Base-by-base conservation (phyloP, 116 monocot genomes). In the Posidonia oceanica region DNA sequence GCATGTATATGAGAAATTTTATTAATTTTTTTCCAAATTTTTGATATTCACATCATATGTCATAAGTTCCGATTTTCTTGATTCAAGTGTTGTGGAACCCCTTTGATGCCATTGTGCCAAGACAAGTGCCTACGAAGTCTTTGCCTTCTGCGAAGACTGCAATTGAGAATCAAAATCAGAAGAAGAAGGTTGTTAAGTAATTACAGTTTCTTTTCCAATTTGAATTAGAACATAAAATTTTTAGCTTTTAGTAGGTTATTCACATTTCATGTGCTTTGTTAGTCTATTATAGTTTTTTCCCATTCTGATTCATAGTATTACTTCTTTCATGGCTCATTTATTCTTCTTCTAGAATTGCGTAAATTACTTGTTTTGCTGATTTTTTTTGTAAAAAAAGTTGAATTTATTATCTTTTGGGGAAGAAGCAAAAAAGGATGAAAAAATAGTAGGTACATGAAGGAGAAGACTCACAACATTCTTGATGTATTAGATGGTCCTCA, bases 371-470 rank as follows among this genome's bases (percentile, higher is more conserved):
- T 20, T 1, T 5, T 44, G n/a, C n/a, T 18, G 20, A 6, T 23
- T 0, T 61, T 71, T 73, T 58, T 15, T 4, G 39, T 86, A 21
- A 69, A 95, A 91, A 79, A 86, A 95, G 74, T 71, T 95, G 51
- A 97, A 85, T 75, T 77, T 97, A 21, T 72, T 97, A 73, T 97
- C 97, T 29, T 97, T 97, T 76, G 97, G 92, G 58, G 97, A 97
- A 77, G 97, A 97, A 80, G 92, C 89, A 39, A 92, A 97, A 85
- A 87, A 92, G 78, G 97, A 92, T 36, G 97, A 97, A 77, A 92
- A 79, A 63, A 89, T 85, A 69, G 66, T 71, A 23, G 79, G 72
- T 69, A 68, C 62, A 67, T 77, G n/a, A 87, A 87, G 40, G 85
- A 81, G 11, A 97, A 89, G 64, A 97, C 92, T 54, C 83, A 87